Base-by-base conservation (phyloP, 192 early-diverging fungal species). In the Rhizoclosmatium globosum region DNA sequence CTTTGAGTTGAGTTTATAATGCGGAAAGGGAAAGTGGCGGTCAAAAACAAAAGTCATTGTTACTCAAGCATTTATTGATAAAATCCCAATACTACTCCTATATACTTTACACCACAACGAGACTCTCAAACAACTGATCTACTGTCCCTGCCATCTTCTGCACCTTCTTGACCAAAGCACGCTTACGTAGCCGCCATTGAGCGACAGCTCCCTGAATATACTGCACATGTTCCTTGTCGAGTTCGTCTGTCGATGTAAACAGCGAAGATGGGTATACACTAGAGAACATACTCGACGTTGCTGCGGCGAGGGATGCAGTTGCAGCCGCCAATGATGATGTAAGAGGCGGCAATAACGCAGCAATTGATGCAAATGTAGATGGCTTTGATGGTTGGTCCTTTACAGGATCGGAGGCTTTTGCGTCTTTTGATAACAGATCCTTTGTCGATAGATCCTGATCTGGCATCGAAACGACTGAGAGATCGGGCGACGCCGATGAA, bases 181-280 rank as follows among this genome's bases (percentile, higher is more conserved):
- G 74, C 45, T 76, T 76, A 13, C 74, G 15, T 13, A 23, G 3
- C 9, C 74, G 74, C 9, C 48, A 59, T 45, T 76, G 62, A 13
- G 31, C 4, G 7, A 76, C 47, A 23, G 64, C 4, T 13, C 4
- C 41, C n/a, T 66, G 61, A 38, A 76, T 76, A n/a, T n/a, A 3
- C 9, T 44, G 45, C 3, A 67, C 46, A 48, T 64, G n/a, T 9
- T 76, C 38, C 3, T 3, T 17, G 31, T 39, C 3, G 9, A 76
- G 64, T 65, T 76, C 45, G 61, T 76, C 74, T 4, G 74, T 76
- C 15, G 19, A 15, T 61, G 66, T 65, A 53, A 76, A 76, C 31
- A 74, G 61, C 4, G 56, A 67, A 76, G 64, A 21, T 13, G 74
- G 74, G 48, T 56, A 76, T 62, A 45, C 47, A 76, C 39, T 48